phyloP scores from a whole-genome alignment of 768 basidiomycete species.

The Leccinum sublutescens region DNA sequence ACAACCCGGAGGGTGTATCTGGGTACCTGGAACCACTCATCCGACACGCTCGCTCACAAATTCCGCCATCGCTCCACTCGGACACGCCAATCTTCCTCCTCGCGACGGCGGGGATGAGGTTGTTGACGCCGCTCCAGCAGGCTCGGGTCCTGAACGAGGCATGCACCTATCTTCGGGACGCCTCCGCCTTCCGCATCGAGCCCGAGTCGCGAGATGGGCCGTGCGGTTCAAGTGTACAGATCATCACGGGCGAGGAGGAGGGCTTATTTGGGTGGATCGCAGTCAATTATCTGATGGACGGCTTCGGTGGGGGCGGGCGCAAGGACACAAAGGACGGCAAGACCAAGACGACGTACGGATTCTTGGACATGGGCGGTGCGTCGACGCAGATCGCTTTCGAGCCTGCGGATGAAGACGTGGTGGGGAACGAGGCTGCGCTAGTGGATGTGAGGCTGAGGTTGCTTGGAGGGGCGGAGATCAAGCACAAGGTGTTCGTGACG shows the following conservation, averaged over 20 bases:
- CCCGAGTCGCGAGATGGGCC: slow-evolving; percentile 64
- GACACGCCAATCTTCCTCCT: slow-evolving; percentile 91
- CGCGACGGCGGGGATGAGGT: slow-evolving; percentile 97
- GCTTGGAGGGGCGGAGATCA: slow-evolving; percentile 81
- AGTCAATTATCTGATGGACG: slow-evolving; percentile 98
- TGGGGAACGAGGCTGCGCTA: slow-evolving; percentile 51
- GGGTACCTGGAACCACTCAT: slow-evolving; percentile 81
- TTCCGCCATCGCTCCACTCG: slow-evolving; percentile 82
- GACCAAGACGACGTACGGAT: slow-evolving; percentile 89
- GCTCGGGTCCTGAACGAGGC: slow-evolving; percentile 69
- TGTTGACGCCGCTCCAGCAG: slow-evolving; percentile 69
- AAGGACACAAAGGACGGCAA: slow-evolving; percentile 39
- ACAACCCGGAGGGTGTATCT: slow-evolving; percentile 66
- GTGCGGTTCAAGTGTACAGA: slow-evolving; percentile 89
- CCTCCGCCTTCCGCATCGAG: slow-evolving; percentile 80
- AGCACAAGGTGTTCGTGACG: slow-evolving; percentile 93
- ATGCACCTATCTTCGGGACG: slow-evolving; percentile 69
- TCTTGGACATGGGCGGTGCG: slow-evolving; percentile 99
- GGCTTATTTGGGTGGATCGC: slow-evolving; percentile 99
- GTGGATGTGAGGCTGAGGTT: slow-evolving; percentile 80
- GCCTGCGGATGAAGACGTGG: slow-evolving; percentile 59
- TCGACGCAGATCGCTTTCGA: slow-evolving; percentile 99
- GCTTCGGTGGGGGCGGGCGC: slow-evolving; percentile 58
- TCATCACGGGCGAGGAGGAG: slow-evolving; percentile 98
- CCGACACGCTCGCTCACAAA: slow-evolving; percentile 72